Conservation (phyloP, 805 yeast genomes). For the Saccharomycopsis synnaedendra region DNA sequence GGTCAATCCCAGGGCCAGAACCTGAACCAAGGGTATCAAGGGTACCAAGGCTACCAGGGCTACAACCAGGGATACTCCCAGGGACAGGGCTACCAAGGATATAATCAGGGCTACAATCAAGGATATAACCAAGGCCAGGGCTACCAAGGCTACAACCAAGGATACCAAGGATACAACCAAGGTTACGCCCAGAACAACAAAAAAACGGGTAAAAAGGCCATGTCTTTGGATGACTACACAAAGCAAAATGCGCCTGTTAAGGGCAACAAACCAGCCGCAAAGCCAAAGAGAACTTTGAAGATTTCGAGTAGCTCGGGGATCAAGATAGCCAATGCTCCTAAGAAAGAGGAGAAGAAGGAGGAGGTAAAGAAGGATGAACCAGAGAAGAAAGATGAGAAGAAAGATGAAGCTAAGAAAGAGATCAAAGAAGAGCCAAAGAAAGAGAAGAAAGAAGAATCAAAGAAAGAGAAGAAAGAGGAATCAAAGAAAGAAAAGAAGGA, state of each 20-base stretch:
- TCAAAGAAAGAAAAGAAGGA: slow-evolving; percentile 16
- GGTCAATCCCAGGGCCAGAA: slow-evolving; percentile 6
- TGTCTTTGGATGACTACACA: slow-evolving; percentile 77
- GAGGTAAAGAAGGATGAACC: slow-evolving; percentile 22
- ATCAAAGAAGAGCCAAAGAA: slow-evolving; percentile 13
- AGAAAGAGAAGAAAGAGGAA: slow-evolving; percentile 16
- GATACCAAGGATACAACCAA: slow-evolving; percentile 17
- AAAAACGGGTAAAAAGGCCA: slow-evolving; percentile 28
- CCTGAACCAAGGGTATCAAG: slow-evolving; percentile 17
- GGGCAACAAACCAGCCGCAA: slow-evolving; percentile 36
- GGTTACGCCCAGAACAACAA: slow-evolving; percentile 18
- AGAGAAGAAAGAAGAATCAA: slow-evolving; percentile 16
- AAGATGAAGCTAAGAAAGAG: slow-evolving; percentile 19
- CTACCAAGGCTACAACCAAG: slow-evolving; percentile 19
- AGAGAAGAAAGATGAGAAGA: slow-evolving; percentile 14
- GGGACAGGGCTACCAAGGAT: background rate
- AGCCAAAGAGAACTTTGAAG: slow-evolving; percentile 50
- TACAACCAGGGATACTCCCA: slow-evolving; percentile 9
- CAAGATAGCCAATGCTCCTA: slow-evolving; percentile 44
- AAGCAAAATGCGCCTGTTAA: slow-evolving; percentile 37
- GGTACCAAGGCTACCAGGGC: slow-evolving; percentile 18
- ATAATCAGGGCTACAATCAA: slow-evolving; percentile 7
- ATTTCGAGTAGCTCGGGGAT: slow-evolving; percentile 55
- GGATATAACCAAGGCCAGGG: slow-evolving; percentile 20
- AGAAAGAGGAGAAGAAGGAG: slow-evolving; percentile 22